These are phyloP conservation scores for Debaryomyces sp. DNA, from an alignment of 1,139 yeast genomes.

Conservation along the genomic window DNA sequence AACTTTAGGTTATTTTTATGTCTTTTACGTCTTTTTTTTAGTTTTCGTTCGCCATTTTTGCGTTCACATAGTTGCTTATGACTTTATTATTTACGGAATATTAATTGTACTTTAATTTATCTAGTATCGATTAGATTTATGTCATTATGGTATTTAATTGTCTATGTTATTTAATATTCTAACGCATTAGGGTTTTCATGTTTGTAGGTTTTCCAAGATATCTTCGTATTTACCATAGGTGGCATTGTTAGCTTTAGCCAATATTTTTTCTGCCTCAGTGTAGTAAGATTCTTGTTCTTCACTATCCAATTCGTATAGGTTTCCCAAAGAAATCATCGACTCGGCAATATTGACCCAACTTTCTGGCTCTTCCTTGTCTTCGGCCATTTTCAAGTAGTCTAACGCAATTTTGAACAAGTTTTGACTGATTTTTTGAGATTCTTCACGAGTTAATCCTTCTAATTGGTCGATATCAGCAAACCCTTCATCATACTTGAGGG, in stretches of 20 bases:
- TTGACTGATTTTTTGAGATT: constrained; percentile 54
- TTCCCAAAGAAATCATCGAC: constrained; percentile 78
- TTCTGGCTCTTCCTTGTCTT: constrained; percentile 74
- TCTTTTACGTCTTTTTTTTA: constrained; percentile 1
- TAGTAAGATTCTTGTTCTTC: constrained; percentile 67
- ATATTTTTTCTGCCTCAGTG: constrained; percentile 62
- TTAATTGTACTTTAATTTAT: background rate
- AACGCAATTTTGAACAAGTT: constrained; percentile 58
- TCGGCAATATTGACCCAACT: constrained; percentile 85
- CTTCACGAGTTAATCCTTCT: constrained; percentile 41
- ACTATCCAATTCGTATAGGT: constrained; percentile 65
- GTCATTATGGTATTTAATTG: background rate
- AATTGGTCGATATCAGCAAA: constrained; percentile 42
- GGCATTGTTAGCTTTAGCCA: constrained; percentile 70
- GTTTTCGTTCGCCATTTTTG: background rate
- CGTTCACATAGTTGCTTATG: background rate
- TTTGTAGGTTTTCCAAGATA: constrained; percentile 48
- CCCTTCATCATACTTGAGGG: constrained; percentile 60
- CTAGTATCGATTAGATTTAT: constrained; percentile 3
- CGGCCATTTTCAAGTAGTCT: constrained; percentile 56
- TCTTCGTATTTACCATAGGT: constrained; percentile 74
- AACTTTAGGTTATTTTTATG: background rate
- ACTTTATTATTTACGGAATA: background rate
- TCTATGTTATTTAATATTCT: background rate
- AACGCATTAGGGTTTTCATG: background rate